phyloP scores from a whole-genome alignment of 441 rosid species.

The Bocquillonia castaneifolia region DNA sequence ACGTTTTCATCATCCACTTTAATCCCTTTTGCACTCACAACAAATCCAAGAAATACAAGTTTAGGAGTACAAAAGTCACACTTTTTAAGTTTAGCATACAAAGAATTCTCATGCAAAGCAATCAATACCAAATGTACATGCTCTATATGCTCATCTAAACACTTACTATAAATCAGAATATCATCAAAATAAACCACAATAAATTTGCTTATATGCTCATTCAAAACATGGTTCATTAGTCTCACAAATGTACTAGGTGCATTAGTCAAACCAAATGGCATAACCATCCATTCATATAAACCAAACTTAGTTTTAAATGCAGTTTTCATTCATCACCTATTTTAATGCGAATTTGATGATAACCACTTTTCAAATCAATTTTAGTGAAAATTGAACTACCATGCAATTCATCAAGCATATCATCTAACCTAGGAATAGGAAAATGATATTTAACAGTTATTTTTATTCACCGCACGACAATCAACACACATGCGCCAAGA shows the following conservation, averaged over 20 bases:
- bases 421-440: background rate
- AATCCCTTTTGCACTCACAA: background rate
- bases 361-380: background rate
- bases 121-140: background rate
- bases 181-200: background rate
- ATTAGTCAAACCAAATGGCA: background rate
- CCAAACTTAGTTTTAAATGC: background rate
- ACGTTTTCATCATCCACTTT: conserved; percentile 1
- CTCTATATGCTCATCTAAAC: background rate
- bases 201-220: background rate
- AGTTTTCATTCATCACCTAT: background rate
- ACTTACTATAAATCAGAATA: too few species aligned
- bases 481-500: background rate
- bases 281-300: background rate
- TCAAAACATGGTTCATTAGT: background rate
- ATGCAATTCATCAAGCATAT: background rate
- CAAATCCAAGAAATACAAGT: background rate
- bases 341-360: background rate
- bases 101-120: background rate
- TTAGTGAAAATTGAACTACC: background rate
- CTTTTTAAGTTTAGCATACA: conserved; percentile 2
- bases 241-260: conserved; percentile 6
- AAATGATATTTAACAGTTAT: background rate
- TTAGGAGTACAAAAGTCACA: background rate
- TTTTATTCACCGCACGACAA: background rate